Evolutionary conservation across 2,329 filamentous ascomycete species (phyloP).

Genomic region (Penicillium vulpinum): DNA sequence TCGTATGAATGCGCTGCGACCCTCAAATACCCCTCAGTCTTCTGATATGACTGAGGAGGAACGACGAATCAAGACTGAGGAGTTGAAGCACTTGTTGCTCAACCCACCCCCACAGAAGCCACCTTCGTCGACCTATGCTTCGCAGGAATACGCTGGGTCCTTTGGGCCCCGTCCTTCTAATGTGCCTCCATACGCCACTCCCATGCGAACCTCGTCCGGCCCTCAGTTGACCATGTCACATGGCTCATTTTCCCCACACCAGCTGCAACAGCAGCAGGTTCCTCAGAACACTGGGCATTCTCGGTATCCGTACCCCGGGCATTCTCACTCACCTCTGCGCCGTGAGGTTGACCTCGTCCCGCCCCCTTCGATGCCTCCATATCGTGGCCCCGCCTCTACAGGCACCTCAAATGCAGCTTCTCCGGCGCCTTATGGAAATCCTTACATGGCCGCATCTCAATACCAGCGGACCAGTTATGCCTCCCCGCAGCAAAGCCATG

Average conservation of each 20-base stretch:
- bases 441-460: slow-evolving; percentile 17
- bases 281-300: slow-evolving; percentile 21
- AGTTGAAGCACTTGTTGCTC: slow-evolving; percentile 48
- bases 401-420: slow-evolving; percentile 11
- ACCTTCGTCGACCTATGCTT: slow-evolving; percentile 33
- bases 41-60: slow-evolving; percentile 40
- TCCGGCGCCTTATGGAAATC: slow-evolving; percentile 25
- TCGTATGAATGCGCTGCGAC: slow-evolving; percentile 46
- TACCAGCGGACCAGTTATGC: slow-evolving; percentile 19
- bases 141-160: slow-evolving; percentile 19
- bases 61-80: slow-evolving; percentile 45
- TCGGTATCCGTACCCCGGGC: slow-evolving; percentile 23
- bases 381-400: slow-evolving; percentile 4
- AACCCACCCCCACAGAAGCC: slow-evolving; percentile 43
- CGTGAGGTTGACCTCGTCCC: slow-evolving; percentile 27
- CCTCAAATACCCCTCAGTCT: slow-evolving; percentile 31
- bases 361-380: neutral
- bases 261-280: slow-evolving; percentile 13
- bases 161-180: slow-evolving; percentile 21
- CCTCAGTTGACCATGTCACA: slow-evolving; percentile 31
- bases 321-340: slow-evolving; percentile 33
- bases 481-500: slow-evolving; percentile 26
- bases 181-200: slow-evolving; percentile 34
- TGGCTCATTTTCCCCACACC: slow-evolving; percentile 14
- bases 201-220: slow-evolving; percentile 36